Base-by-base conservation (phyloP, 2,329 filamentous ascomycete genomes). In the Phialocephala sp. region DNA sequence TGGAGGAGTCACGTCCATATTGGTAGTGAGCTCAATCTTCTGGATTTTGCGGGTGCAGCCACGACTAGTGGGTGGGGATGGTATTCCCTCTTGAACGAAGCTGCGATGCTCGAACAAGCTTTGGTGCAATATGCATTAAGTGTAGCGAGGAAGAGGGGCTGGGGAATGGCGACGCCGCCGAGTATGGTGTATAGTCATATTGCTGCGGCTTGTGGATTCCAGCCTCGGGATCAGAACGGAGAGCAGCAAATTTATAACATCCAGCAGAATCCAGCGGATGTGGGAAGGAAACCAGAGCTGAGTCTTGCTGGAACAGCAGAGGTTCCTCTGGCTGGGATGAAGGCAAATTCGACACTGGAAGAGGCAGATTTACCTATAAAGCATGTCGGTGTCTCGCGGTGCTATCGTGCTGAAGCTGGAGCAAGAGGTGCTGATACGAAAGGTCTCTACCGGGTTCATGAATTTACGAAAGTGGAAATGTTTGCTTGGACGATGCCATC, bases 401-500 rank as follows among this genome's bases (percentile, higher is more conserved):
- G 94, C 82, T 99, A 96, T 79, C 91, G 95, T 60, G 95, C 95
- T 54, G 95, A 99, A 80, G 95, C 95, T 0, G 95, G 95, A 37
- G 92, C 93, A 0, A 85, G 94, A 45, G 95, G 95, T 36, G 89
- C 91, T 27, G 92, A 95, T 72, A 97, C 94, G 1, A 97, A 97
- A 80, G 95, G 95, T 5, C 82, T 99, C 1, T 99, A 98, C 80
- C 90, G 95, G 35, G 95, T 99, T 3, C 95, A 99, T 79, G 95
- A 99, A 79, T 99, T 99, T 79, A 97, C 93, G 35, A 99, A 99
- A 78, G 94, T 99, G 0, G 95, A 99, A 79, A 89, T 99, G 83
- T 98, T 99, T 76, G 93, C 91, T 0, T 99, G 95, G 95, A 91
- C 92, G 4, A 73, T 84, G 36, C 87, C 91, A 1, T 83, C 87